Conservation (phyloP, 2,329 filamentous ascomycete genomes). For the Alternaria gansuensis region DNA sequence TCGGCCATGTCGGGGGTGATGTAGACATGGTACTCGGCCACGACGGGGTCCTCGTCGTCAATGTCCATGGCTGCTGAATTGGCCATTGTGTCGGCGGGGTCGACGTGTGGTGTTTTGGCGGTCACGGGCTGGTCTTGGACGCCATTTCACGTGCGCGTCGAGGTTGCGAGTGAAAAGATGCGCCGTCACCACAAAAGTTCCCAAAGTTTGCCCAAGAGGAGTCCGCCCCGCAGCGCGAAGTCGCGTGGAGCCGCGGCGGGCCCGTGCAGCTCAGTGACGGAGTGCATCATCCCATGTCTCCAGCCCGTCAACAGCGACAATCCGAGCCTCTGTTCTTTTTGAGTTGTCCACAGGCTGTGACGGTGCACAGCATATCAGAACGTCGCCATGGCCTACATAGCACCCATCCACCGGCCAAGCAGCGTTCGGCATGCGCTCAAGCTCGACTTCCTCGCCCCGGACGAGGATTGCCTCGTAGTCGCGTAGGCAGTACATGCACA, state of each 20-base stretch:
- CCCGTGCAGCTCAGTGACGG: conserved; percentile 38
- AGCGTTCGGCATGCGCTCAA: conserved; percentile 90
- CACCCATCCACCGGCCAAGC: conserved; percentile 90
- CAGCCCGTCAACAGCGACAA: conserved; percentile 15
- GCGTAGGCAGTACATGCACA: conserved; percentile 68
- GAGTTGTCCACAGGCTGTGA: conserved; percentile 17
- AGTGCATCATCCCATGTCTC: conserved; percentile 41
- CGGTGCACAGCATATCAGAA: conserved; percentile 6
- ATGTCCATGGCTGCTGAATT: conserved; percentile 38
- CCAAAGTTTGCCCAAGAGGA: conserved; percentile 23
- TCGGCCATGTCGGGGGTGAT: conserved; percentile 76
- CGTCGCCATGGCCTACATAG: conserved; percentile 84
- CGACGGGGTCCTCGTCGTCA: conserved; percentile 59
- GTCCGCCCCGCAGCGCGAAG: conserved; percentile 35
- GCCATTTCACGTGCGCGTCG: conserved; percentile 33
- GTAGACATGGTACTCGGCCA: conserved; percentile 78
- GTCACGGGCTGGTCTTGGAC: conserved; percentile 34
- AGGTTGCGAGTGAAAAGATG: conserved; percentile 16
- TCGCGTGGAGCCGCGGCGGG: conserved; percentile 27
- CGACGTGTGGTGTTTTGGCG: not conserved
- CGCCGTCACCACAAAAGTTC: conserved; percentile 31
- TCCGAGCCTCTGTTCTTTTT: conserved; percentile 2
- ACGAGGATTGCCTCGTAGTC: conserved; percentile 83
- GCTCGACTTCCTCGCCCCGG: conserved; percentile 75
- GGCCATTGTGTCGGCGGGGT: conserved; percentile 14